These are phyloP conservation scores for Cinnamomum micranthum DNA, from an alignment of 164 flowering plant genomes.

Conservation along the genomic window DNA sequence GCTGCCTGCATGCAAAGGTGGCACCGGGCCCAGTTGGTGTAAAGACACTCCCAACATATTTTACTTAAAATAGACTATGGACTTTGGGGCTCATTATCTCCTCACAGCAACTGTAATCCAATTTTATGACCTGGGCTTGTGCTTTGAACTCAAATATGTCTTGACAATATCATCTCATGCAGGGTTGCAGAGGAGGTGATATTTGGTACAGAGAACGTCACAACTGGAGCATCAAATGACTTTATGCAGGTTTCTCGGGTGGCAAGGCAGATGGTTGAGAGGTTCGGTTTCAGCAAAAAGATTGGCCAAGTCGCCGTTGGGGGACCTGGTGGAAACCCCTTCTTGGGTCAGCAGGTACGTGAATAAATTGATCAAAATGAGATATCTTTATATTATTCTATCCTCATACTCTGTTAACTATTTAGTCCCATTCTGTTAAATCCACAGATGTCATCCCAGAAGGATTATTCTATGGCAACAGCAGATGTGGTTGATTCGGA, in stretches of 20 bases:
- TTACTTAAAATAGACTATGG: too few species aligned
- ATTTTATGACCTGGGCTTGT: not conserved
- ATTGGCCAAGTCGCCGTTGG: slow-evolving; percentile 98
- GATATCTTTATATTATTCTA: not conserved
- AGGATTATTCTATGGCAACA: slow-evolving; percentile 98
- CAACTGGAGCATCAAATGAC: slow-evolving; percentile 97
- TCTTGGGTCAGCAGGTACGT: slow-evolving; percentile 87
- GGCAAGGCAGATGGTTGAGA: slow-evolving; percentile 97
- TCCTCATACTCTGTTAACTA: not conserved
- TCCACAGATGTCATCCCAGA: slow-evolving; percentile 87
- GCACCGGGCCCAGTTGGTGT: too few species aligned
- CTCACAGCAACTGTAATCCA: not conserved
- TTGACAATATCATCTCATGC: slow-evolving; percentile 15
- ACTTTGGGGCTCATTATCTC: too few species aligned
- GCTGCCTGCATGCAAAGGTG: too few species aligned
- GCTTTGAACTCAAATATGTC: too few species aligned
- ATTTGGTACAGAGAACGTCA: slow-evolving; percentile 82
- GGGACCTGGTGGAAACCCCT: slow-evolving; percentile 91
- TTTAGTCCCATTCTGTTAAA: not conserved
- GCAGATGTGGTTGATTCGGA: slow-evolving; percentile 97
- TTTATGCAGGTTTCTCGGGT: slow-evolving; percentile 97
- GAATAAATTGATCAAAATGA: not conserved
- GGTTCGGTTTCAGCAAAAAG: slow-evolving; percentile 97
- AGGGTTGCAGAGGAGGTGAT: slow-evolving; percentile 97
- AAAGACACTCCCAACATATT: too few species aligned